Evolutionary conservation across 108 stramenopile species (phyloP), one percentile per base, ranked within the genome.

Genomic region (Cyclotella sp.): DNA sequence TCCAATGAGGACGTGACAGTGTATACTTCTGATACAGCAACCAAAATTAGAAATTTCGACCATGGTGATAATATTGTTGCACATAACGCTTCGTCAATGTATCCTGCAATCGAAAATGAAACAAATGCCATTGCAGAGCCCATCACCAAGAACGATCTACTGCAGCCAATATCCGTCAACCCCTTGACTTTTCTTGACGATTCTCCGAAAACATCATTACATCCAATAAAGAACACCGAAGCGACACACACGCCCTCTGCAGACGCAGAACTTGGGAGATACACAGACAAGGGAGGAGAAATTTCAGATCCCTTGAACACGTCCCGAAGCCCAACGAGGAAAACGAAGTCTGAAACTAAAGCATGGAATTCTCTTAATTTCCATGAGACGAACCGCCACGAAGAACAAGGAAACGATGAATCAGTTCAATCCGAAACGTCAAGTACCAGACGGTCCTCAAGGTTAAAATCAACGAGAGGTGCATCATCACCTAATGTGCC

Each of bases 401-500:
- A 29, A 16, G 22, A 51, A 51, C 45, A 8, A 30, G 9, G 15
- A 69, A 67, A 55, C 64, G 70, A 67, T 40, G 19, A 9, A 67
- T 72, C 65, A 40, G 49, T 46, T 39, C 47, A 54, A 46, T 58
- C 62, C 49, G 73, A 43, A 59, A 55, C 55, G 0, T 72, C 71
- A 27, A 63, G 58, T 8, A 21, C 30, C 2, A 72, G 43, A 19
- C 70, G 63, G 5, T 63, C 70, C 30, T 65, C 70, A 0, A 64
- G 70, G 28, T 11, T 34, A 9, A 67, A 28, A 49, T 6, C 71
- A 45, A 67, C 40, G 34, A 51, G 39, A 26, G 44, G 1, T 28
- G 28, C 60, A 60, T 61, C 60, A 28, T 73, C 79, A 18, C 67
- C 59, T 3, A 57, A 42, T 10, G 72, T 79, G 22, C 77, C 77